A percentile compares a stretch with the other conserved stretches of the same genome.
Evolutionary conservation across 257 asterid species (phyloP).

Genomic region (Gentiana dahurica): DNA sequence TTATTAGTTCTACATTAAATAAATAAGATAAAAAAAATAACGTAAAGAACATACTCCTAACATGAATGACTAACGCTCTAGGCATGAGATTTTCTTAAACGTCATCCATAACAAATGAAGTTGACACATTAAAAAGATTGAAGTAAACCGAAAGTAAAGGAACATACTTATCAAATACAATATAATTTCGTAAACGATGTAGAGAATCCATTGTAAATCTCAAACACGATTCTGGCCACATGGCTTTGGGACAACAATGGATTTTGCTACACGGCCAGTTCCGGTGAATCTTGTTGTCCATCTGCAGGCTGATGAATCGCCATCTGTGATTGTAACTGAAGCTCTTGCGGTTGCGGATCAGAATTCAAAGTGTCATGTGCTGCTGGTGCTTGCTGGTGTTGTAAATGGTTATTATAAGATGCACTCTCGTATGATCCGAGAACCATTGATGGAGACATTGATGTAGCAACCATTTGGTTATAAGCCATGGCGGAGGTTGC

Average conservation of each 20-base stretch:
- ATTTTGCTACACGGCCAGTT: background rate
- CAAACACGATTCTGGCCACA: constrained; percentile 24
- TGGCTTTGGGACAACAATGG: constrained; percentile 35
- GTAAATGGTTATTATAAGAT: constrained; percentile 18
- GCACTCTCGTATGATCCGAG: constrained; percentile 36
- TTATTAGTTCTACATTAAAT: too few relatives aligned
- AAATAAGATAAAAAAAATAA: too few relatives aligned
- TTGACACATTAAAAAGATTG: too few relatives aligned
- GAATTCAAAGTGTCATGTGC: background rate
- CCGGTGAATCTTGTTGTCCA: constrained; percentile 10
- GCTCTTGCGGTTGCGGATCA: constrained; percentile 1
- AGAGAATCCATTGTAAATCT: too few relatives aligned
- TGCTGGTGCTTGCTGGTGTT: constrained; percentile 10
- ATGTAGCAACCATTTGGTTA: constrained; percentile 28
- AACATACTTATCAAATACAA: too few relatives aligned
- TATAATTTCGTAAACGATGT: too few relatives aligned
- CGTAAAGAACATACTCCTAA: constrained; percentile 5
- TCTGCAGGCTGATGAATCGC: constrained; percentile 34
- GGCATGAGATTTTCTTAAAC: too few relatives aligned
- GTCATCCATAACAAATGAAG: too few relatives aligned
- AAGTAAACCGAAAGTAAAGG: too few relatives aligned
- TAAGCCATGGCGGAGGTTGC: constrained; percentile 22
- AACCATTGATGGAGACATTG: constrained; percentile 39
- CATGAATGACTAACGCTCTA: constrained; percentile 32
- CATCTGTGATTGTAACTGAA: constrained; percentile 19